Evolutionary conservation across 2,329 filamentous ascomycete species (phyloP).

Genomic region (Shiraia bambusicola): DNA sequence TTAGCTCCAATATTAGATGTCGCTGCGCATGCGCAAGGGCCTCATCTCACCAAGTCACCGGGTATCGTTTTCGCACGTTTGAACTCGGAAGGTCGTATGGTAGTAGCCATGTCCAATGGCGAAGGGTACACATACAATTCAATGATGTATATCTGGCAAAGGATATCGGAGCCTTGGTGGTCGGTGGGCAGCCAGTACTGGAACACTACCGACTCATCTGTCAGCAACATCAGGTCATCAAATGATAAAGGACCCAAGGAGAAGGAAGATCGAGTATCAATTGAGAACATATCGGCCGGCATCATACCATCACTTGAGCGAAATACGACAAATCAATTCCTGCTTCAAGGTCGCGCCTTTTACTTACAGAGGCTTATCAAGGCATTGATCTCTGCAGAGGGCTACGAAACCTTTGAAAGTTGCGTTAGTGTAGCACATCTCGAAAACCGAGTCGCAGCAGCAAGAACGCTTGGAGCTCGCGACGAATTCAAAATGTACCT

Average conservation of each 20-base stretch:
- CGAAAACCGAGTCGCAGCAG: constrained; percentile 90
- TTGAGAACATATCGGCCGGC: constrained; percentile 74
- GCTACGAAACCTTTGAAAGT: constrained; percentile 89
- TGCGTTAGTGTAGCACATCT: constrained; percentile 90
- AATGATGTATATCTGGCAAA: constrained; percentile 87
- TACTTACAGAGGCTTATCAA: constrained; percentile 91
- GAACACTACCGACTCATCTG: constrained; percentile 93
- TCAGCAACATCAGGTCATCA: constrained; percentile 75
- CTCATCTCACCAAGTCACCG: constrained; percentile 76
- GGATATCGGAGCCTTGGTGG: constrained; percentile 97
- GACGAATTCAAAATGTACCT: constrained; percentile 94
- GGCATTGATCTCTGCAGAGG: constrained; percentile 80
- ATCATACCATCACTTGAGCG: constrained; percentile 92
- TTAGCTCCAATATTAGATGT: constrained; percentile 86
- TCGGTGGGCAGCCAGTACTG: constrained; percentile 97
- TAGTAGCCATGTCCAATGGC: constrained; percentile 91
- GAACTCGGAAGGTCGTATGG: constrained; percentile 80
- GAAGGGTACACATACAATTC: constrained; percentile 91
- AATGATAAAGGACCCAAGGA: constrained; percentile 33
- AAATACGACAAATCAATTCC: constrained; percentile 89
- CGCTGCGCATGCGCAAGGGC: constrained; percentile 75
- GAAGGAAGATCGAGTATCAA: constrained; percentile 52
- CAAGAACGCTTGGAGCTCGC: constrained; percentile 77
- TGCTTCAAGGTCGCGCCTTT: constrained; percentile 89
- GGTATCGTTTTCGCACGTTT: constrained; percentile 88